Conservation (phyloP, 2,329 filamentous ascomycete species). For the Tolypocladium guangdongense region DNA sequence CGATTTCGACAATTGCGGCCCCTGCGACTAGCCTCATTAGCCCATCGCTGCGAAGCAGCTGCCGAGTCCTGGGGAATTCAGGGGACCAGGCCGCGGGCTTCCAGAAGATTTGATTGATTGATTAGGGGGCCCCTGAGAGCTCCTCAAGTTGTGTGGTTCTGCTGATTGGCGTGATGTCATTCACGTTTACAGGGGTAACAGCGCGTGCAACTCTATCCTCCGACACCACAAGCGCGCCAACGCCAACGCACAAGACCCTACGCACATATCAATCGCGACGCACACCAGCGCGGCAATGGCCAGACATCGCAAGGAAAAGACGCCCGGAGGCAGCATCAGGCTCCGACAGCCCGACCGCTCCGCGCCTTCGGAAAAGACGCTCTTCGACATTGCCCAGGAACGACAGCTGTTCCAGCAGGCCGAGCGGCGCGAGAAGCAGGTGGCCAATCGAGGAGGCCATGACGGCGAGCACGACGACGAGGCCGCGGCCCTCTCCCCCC, state of each 20-base stretch:
- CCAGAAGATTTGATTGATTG: background rate
- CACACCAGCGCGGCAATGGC: constrained; percentile 25
- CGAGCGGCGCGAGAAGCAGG: constrained; percentile 24
- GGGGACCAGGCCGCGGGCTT: background rate
- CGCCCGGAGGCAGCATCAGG: constrained; percentile 41
- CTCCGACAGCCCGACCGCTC: constrained; percentile 61
- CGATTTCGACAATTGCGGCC: constrained; percentile 2
- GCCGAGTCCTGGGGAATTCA: background rate
- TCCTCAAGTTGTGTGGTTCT: background rate
- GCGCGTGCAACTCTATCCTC: background rate
- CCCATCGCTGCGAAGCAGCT: background rate
- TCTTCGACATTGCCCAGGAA: constrained; percentile 63
- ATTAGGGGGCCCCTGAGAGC: background rate
- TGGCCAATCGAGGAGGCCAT: constrained; percentile 10
- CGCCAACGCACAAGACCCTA: background rate
- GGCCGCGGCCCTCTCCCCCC: constrained; percentile 25
- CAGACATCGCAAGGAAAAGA: constrained; percentile 37
- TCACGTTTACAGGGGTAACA: background rate
- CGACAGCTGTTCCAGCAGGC: constrained; percentile 44
- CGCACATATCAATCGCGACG: background rate
- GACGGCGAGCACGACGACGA: constrained; percentile 18
- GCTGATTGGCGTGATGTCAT: background rate
- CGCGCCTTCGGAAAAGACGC: constrained; percentile 49
- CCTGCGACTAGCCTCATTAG: background rate
- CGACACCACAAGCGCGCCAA: background rate